Percentiles rank a stretch among this genome's conserved stretches.
Evolutionary conservation across 495 filamentous ascomycete genomes (phyloP).

Genomic region (Lasiosphaeriaceae sp.): DNA sequence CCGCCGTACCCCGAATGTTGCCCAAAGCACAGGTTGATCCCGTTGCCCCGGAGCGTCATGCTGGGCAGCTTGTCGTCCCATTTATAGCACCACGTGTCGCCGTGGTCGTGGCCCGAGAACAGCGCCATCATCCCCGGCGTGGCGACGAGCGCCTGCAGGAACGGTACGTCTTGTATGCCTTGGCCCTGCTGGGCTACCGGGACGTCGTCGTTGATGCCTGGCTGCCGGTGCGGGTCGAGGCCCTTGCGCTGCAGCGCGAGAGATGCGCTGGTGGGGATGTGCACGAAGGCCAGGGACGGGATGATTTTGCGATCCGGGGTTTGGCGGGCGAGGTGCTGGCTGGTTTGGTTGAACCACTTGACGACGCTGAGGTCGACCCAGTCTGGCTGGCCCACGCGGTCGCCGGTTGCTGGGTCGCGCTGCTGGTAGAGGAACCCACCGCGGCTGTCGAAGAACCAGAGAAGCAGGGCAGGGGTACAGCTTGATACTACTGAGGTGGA

Average conservation of each 20-base stretch:
- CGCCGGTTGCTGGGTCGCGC: conserved; percentile 22
- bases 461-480: conserved; percentile 42
- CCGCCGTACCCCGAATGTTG: conserved; percentile 69
- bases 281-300: conserved; percentile 68
- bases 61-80: conserved; percentile 36
- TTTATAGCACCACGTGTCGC: conserved; percentile 59
- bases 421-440: conserved; percentile 57
- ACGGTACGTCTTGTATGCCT: conserved; percentile 55
- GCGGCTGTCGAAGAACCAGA: conserved; percentile 75
- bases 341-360: conserved; percentile 56
- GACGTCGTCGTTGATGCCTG: conserved; percentile 64
- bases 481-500: neutral
- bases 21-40: conserved; percentile 60
- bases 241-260: conserved; percentile 47
- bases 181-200: conserved; percentile 51
- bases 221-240: conserved; percentile 40
- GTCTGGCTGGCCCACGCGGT: conserved; percentile 33
- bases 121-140: conserved; percentile 57
- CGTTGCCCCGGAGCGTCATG: conserved; percentile 30
- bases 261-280: conserved; percentile 63
- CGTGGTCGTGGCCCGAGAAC: conserved; percentile 70
- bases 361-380: conserved; percentile 51
- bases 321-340: conserved; percentile 32
- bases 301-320: conserved; percentile 38
- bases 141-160: conserved; percentile 59